Base-by-base conservation (phyloP, 345 rosid genomes). In the Limnanthes douglasii region DNA sequence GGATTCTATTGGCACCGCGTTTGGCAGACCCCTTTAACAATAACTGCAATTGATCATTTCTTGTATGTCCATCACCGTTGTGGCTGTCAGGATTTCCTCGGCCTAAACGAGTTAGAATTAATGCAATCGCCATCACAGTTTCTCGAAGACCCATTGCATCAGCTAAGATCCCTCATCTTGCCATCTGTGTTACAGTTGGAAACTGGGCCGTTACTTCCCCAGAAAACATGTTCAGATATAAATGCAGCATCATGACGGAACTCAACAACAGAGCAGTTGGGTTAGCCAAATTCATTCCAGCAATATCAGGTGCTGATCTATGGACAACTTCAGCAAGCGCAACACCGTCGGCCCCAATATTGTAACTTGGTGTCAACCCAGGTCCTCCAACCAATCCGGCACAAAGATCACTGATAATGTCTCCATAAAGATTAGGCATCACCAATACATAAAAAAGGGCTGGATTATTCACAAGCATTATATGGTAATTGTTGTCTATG, bases 351-450 rank as follows among this genome's bases (percentile, higher is more conserved):
- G 84, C 93, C 17, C 99, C 99, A 27, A 78, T 78, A 41, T 73
- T 78, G 66, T 82, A 75, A 75, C 99, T 90, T 26, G 99, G 96
- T 43, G 99, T 90, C 57, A 90, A 64, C 34, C 99, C 99, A 61
- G 85, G 61, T n/a, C 99, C 99, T 5, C 99, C 99, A 25, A 90
- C 56, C 58, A 90, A 53, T 9, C 93, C 94, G n/a, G 99, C 99
- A 40, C 99, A 90, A 46, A 90, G 78, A 40, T 90, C 99, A 48
- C 99, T 90, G 38, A 90, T 90, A 41, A 90, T 90, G 58, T 90
- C 99, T 43, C 99, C 96, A 39, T 90, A 90, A 30, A 84, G 98
- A 60, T 90, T 90, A 48, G 99, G 99, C 99, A 90, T 90, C 65
- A 90, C 88, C 65, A 90, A 46, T 13, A 90, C 99, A 65, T 90